Conservation (phyloP, 2,329 filamentous ascomycete genomes). For the Grosmannia clavigera region DNA sequence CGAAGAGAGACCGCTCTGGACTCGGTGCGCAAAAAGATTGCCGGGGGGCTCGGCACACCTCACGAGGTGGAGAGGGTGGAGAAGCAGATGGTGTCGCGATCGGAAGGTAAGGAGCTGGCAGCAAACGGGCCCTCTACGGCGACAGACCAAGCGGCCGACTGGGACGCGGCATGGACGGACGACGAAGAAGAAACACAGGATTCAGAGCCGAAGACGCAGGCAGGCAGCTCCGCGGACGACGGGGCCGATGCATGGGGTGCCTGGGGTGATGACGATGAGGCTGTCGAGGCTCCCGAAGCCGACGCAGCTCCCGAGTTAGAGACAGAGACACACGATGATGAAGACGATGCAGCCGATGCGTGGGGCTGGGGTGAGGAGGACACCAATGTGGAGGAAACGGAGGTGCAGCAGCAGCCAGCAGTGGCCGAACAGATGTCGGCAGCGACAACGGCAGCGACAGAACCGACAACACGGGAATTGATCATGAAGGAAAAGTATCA, state of each 20-base stretch:
- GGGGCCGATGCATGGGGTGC: constrained; percentile 24
- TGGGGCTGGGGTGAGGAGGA: constrained; percentile 66
- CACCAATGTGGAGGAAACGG: constrained; percentile 16
- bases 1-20: constrained; percentile 71
- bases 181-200: constrained; percentile 36
- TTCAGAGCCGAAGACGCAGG: constrained; percentile 13
- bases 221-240: constrained; percentile 19
- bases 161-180: constrained; percentile 72
- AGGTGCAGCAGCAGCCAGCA: constrained; percentile 9
- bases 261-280: constrained; percentile 22
- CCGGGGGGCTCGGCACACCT: constrained; percentile 48
- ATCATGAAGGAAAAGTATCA: constrained; percentile 77
- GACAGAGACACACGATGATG: constrained; percentile 15
- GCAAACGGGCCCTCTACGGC: constrained; percentile 34
- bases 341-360: constrained; percentile 48
- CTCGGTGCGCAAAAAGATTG: constrained; percentile 56
- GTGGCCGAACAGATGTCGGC: not conserved
- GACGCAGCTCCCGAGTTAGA: no score
- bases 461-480: constrained; percentile 44
- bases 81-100: constrained; percentile 61
- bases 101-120: constrained; percentile 50
- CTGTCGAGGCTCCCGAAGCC: constrained; percentile 2
- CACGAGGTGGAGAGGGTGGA: constrained; percentile 73
- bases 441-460: not conserved
- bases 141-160: constrained; percentile 43